Percentiles rank a stretch among this genome's conserved stretches.
These are phyloP conservation scores for Coelastrella sp. DNA, from an alignment of 139 green algal species.

Conservation along the genomic window DNA sequence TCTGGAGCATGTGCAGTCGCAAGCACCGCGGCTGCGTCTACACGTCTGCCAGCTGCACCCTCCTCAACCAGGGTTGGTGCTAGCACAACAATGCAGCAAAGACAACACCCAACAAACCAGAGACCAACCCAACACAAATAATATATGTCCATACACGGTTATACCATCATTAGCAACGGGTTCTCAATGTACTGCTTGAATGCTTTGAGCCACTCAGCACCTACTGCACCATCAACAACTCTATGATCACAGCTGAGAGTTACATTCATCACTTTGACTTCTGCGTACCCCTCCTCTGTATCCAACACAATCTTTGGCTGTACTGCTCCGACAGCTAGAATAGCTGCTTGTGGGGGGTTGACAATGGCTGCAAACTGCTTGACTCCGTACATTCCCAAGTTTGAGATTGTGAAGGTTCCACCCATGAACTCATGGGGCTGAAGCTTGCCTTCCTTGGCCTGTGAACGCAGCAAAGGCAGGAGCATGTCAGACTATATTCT, in stretches of 20 bases:
- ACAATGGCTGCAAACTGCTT: slow-evolving; percentile 96
- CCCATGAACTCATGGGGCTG: slow-evolving; percentile 89
- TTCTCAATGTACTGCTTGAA: slow-evolving; percentile 96
- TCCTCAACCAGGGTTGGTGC: too few relatives aligned
- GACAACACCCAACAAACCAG: too few relatives aligned
- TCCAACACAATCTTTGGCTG: slow-evolving; percentile 50
- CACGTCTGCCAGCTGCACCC: too few relatives aligned
- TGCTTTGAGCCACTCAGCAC: slow-evolving; percentile 94
- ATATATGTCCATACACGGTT: neutral
- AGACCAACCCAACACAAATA: too few relatives aligned
- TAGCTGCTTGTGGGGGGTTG: slow-evolving; percentile 91
- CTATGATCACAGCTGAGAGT: slow-evolving; percentile 98
- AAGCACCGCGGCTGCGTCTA: too few relatives aligned
- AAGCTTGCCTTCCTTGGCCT: slow-evolving; percentile 93
- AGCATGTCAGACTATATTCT: too few relatives aligned
- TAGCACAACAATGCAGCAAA: too few relatives aligned
- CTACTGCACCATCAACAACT: slow-evolving; percentile 97
- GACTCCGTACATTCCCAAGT: slow-evolving; percentile 97
- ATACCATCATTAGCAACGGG: slow-evolving; percentile 90
- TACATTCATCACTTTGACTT: slow-evolving; percentile 69
- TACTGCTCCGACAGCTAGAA: slow-evolving; percentile 52
- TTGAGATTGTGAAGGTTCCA: slow-evolving; percentile 95
- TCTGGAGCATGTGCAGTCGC: too few relatives aligned
- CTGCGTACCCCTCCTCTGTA: slow-evolving; percentile 44
- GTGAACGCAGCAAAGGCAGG: neutral